Conservation (phyloP, 2,329 filamentous ascomycete species). For the Allantophomopsis lycopodina region DNA sequence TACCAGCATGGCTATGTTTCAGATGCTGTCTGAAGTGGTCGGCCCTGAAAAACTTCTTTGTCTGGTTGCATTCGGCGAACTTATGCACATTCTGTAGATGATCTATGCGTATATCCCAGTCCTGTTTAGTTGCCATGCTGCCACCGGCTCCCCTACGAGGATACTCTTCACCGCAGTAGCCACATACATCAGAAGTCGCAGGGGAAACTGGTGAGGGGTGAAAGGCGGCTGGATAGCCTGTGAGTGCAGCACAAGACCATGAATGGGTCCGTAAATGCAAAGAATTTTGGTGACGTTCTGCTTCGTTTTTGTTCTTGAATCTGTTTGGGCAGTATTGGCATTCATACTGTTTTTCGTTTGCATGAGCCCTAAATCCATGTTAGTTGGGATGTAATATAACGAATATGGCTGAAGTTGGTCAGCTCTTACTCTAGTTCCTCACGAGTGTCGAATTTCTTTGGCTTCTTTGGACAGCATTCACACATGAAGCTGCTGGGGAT, state of each 20-base stretch:
- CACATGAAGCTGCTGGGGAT: constrained; percentile 57
- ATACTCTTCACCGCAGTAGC: constrained; percentile 93
- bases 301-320: constrained; percentile 99
- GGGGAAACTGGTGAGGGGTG: constrained; percentile 61
- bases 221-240: constrained; percentile 67
- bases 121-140: constrained; percentile 53
- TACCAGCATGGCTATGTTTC: constrained; percentile 93
- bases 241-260: constrained; percentile 89
- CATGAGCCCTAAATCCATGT: constrained; percentile 51
- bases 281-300: constrained; percentile 90
- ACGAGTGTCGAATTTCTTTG: constrained; percentile 80
- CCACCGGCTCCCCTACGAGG: constrained; percentile 17
- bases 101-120: constrained; percentile 77
- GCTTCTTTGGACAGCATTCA: constrained; percentile 94
- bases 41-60: constrained; percentile 94
- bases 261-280: constrained; percentile 85
- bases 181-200: constrained; percentile 66
- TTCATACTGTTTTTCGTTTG: constrained; percentile 92
- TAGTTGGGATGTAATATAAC: constrained; percentile 8
- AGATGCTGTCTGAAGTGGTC: constrained; percentile 97
- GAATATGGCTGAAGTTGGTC: background rate
- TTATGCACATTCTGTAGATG: constrained; percentile 91
- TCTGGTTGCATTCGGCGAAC: constrained; percentile 94
- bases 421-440: constrained; percentile 67
- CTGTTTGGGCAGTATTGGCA: constrained; percentile 87